Evolutionary conservation across 352 stramenopile genomes (phyloP), one percentile per base, ranked within the genome.

Genomic region (Globisporangium recalcitrans): DNA sequence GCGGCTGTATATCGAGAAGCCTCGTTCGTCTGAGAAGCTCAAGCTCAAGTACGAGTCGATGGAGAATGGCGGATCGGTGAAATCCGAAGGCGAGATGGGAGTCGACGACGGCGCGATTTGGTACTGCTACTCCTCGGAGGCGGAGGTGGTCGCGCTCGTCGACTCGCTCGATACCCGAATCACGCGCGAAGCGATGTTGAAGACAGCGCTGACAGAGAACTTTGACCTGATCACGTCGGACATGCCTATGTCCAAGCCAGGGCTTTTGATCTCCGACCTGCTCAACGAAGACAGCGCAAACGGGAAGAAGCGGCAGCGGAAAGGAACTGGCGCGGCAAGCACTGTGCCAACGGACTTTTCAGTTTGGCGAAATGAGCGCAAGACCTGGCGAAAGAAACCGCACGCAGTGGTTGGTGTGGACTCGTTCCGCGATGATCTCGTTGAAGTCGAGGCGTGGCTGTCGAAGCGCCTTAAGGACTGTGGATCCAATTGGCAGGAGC

Each of bases 161-260:
- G 67, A 84, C 19, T 74, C 81, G 11, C 62, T 94, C 4, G 85
- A 94, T 38, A 51, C 62, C 1, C 65, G 71, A 19, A 72, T 86
- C 14, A 60, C 70, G 32, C 72, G 76, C 7, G 84, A 93, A 62
- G 72, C 67, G 11, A 69, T 76, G 27, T 58, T 92, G 44, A 69
- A 73, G 16, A 65, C 65, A 3, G 69, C 79, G 21, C 53, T 94
- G 38, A 75, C 67, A 26, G 85, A 94, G 6, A 77, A 89, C 42
- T 80, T 91, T 57, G 76, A 88, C 4, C 49, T 77, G 26, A 72
- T 91, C 42, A 69, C 71, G 5, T 62, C 67, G 7, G 79, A 88
- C 14, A 91, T 93, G 84, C 84, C 84, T 4, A 58, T 84, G 32
- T 83, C 79, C 0, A 91, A 90, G 64, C 77, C 84, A 7, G 80